phyloP scores from a whole-genome alignment of 352 stramenopile genomes.

The Ophiocytium majus region DNA sequence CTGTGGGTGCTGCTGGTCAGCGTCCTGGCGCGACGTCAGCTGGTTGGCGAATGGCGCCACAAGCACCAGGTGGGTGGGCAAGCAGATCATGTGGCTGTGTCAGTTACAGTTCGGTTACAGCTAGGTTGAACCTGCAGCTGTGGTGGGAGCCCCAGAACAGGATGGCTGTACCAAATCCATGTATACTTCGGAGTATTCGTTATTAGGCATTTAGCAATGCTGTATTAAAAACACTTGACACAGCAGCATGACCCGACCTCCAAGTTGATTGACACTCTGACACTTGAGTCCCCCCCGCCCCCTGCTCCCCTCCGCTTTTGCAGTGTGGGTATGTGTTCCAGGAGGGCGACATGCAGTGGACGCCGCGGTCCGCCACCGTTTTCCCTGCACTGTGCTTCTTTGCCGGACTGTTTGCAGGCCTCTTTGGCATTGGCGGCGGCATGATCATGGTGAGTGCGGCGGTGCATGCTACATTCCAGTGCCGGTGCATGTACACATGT shows the following conservation, averaged over 20 bases:
- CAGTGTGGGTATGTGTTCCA: slow-evolving; percentile 74
- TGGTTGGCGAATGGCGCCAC: slow-evolving; percentile 29
- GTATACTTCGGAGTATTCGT: too few species aligned
- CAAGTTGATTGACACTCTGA: too few species aligned
- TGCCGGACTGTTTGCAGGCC: slow-evolving; percentile 85
- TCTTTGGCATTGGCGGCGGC: slow-evolving; percentile 92
- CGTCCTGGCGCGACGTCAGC: slow-evolving; percentile 60
- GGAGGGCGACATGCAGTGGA: slow-evolving; percentile 91
- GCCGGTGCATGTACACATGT: too few species aligned
- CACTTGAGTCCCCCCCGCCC: too few species aligned
- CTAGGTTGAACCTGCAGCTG: too few species aligned
- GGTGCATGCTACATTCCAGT: too few species aligned
- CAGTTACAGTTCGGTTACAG: too few species aligned
- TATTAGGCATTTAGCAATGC: too few species aligned
- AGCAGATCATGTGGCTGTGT: neutral
- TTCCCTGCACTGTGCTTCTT: slow-evolving; percentile 87
- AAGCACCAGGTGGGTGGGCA: neutral
- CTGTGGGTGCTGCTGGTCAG: slow-evolving; percentile 62
- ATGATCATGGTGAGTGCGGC: too few species aligned
- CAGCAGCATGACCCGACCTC: neutral
- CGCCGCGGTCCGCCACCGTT: slow-evolving; percentile 76
- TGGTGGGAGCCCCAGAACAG: too few species aligned
- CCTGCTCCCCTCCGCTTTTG: neutral
- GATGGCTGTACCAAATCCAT: too few species aligned
- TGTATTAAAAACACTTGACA: too few species aligned